These are phyloP conservation scores for Kitagawia praeruptora DNA, from an alignment of 129 eudicot genomes.

Conservation along the genomic window DNA sequence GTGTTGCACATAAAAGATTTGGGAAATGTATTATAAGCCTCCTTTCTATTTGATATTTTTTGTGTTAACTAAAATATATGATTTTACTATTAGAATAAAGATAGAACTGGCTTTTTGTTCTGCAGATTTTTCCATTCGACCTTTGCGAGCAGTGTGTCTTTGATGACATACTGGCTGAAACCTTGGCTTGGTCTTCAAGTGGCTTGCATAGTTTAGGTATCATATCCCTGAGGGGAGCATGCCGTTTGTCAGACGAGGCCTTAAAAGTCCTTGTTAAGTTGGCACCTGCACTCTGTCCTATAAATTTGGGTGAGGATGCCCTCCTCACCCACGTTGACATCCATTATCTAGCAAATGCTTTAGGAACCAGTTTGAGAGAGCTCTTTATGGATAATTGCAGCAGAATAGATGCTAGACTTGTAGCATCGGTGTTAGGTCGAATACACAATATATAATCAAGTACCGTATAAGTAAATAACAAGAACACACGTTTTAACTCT, in stretches of 20 bases:
- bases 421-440: too few species aligned
- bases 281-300: conserved; percentile 38
- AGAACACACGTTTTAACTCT: too few species aligned
- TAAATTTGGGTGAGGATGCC: conserved; percentile 46
- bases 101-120: conserved; percentile 8
- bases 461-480: too few species aligned
- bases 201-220: conserved; percentile 34
- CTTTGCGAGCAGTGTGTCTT: conserved; percentile 44
- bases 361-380: conserved; percentile 44
- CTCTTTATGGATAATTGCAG: conserved; percentile 44
- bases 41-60: too few species aligned
- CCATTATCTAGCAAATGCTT: conserved; percentile 20
- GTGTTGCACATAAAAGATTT: too few species aligned
- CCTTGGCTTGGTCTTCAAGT: conserved; percentile 14
- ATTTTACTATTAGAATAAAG: neutral
- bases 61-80: neutral
- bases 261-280: conserved; percentile 30
- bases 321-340: conserved; percentile 37
- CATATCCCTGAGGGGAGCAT: conserved; percentile 61
- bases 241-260: conserved; percentile 41
- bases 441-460: too few species aligned
- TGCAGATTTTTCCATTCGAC: conserved; percentile 61
- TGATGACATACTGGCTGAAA: conserved; percentile 23
- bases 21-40: too few species aligned
- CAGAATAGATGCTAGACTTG: conserved; percentile 25